Evolutionary conservation across 352 stramenopile species (phyloP).

Genomic region (Phytopythium helicoides): DNA sequence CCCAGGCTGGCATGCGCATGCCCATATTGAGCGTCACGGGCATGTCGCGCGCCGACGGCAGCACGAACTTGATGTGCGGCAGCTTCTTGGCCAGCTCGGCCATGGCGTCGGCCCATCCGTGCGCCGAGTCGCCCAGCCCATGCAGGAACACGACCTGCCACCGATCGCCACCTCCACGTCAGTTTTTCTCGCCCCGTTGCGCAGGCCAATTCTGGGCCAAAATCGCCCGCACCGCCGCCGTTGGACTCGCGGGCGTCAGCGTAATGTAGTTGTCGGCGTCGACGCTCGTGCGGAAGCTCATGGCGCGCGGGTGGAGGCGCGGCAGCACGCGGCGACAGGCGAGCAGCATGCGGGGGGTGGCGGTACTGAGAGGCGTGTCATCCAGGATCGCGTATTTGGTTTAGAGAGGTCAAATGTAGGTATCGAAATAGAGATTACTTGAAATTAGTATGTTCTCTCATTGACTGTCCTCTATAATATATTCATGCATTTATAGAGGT

Average conservation of each 20-base stretch:
- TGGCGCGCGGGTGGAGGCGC: slow-evolving; percentile 4
- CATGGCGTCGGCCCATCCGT: slow-evolving; percentile 75
- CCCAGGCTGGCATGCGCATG: slow-evolving; percentile 93
- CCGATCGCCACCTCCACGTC: not conserved
- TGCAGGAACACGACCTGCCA: slow-evolving; percentile 73
- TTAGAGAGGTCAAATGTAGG: too few species aligned
- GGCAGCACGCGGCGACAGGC: not conserved
- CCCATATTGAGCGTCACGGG: slow-evolving; percentile 95
- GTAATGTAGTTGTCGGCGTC: slow-evolving; percentile 9
- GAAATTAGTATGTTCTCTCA: too few species aligned
- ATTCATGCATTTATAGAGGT: too few species aligned
- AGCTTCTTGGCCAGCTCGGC: slow-evolving; percentile 42
- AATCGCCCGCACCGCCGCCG: not conserved
- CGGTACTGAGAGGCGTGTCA: not conserved
- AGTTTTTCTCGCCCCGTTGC: not conserved
- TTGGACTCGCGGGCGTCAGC: slow-evolving; percentile 4
- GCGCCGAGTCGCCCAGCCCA: slow-evolving; percentile 89
- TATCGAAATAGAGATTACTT: too few species aligned
- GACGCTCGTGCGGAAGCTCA: slow-evolving; percentile 5
- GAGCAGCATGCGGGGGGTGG: not conserved
- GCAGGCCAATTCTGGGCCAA: not conserved
- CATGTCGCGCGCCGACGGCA: slow-evolving; percentile 71
- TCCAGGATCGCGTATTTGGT: too few species aligned
- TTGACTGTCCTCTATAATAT: too few species aligned
- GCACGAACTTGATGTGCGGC: slow-evolving; percentile 72